Evolutionary conservation across 169 alveolate species (phyloP), one percentile per base, ranked within the genome.

Genomic region (Prorocentrum cordatum): DNA sequence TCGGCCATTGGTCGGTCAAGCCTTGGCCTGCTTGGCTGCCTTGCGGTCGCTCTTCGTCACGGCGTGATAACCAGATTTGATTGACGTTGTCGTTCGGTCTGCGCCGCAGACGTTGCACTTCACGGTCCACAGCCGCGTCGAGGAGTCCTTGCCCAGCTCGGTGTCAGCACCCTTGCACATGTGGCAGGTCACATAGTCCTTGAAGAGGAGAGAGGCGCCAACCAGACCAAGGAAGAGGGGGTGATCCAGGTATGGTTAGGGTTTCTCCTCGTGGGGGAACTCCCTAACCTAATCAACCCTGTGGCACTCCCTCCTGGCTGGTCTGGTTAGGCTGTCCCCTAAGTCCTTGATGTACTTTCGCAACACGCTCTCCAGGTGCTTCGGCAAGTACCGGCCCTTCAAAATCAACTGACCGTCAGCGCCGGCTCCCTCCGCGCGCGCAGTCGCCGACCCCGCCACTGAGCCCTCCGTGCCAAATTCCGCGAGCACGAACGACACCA

Each of bases 51-150:
- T 98, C 86, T 96, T 92, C 64, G 95, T 94, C 89, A 95, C 95
- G 18, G 98, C 98, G 86, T 96, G 98, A 95, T 94, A 96, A 50
- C 99, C 99, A 70, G 95, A 94, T 91, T 96, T 96, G 85, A 96
- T 96, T 14, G 97, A 93, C 42, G 95, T 95, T 47, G 96, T 99
- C 27, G 98, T 94, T 79, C 98, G 94, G 80, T 80, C 66, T 10
- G 99, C 98, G 47, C 98, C 98, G 70, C 99, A 97, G 26, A 97
- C 96, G 67, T 94, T 95, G 90, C 99, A 97, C 77, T 94, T 96
- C 91, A 95, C 95, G 29, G 95, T 95, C 88, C 94, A 95, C 47
- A 96, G 93, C 38, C 99, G 92, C 26, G 98, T 97, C 35, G 97
- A 71, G 36, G 96, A 92, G 92, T 97, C 98, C 54, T 96, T 92